Conservation (phyloP, 2,329 filamentous ascomycete genomes). For the Fusarium lateritium region DNA sequence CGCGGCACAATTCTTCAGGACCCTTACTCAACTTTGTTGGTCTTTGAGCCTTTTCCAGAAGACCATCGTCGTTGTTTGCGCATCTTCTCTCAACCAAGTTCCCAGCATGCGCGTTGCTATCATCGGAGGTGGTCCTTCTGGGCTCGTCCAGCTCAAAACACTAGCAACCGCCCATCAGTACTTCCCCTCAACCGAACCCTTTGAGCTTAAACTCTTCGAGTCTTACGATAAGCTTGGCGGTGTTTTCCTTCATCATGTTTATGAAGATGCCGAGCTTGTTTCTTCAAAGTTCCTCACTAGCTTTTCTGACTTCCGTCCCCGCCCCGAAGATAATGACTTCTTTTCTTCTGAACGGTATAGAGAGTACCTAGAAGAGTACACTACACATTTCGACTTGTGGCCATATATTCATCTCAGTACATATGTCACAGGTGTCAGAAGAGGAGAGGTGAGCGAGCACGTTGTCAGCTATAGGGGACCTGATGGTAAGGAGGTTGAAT, state of each 20-base stretch:
- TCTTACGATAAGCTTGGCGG: too few species aligned
- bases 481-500: background rate
- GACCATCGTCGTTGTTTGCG: too few species aligned
- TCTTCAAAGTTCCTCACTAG: conserved; percentile 63
- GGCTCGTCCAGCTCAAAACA: too few species aligned
- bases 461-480: conserved; percentile 4
- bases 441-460: conserved; percentile 26
- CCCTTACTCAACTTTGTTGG: too few species aligned
- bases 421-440: conserved; percentile 51
- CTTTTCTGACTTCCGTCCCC: conserved; percentile 62
- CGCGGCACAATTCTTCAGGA: too few species aligned
- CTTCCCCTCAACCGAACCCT: too few species aligned
- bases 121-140: too few species aligned
- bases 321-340: conserved; percentile 56
- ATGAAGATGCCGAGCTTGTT: conserved; percentile 51
- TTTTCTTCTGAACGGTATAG: conserved; percentile 56
- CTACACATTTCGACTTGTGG: conserved; percentile 56
- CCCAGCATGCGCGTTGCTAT: too few species aligned
- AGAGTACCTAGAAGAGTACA: conserved; percentile 59
- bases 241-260: background rate
- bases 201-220: too few species aligned
- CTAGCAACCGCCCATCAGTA: too few species aligned
- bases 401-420: conserved; percentile 54
- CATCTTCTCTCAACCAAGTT: too few species aligned
- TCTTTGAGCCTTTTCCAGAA: too few species aligned